A percentile compares a stretch with the other conserved stretches of the same genome.
Evolutionary conservation across 139 green algal species (phyloP).

Genomic region (Auxenochlorella protothecoides): DNA sequence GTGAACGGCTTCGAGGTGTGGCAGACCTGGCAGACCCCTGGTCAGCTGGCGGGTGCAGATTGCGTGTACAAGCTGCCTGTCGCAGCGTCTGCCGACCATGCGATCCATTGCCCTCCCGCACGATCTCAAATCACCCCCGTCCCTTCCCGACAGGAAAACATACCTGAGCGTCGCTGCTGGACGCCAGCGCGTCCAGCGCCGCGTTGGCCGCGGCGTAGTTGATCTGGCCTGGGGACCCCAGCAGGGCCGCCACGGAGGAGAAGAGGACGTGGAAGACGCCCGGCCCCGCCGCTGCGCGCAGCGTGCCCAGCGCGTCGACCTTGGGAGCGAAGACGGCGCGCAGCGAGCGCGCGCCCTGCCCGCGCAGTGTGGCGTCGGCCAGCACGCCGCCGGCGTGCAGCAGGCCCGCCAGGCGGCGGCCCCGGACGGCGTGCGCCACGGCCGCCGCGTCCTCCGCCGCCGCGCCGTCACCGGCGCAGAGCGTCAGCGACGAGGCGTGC

Average conservation of each 20-base stretch:
- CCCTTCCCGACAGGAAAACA: not conserved
- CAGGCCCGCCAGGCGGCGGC: constrained; percentile 12
- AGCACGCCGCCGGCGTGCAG: constrained; percentile 67
- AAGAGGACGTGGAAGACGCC: constrained; percentile 48
- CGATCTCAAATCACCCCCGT: too few relatives aligned
- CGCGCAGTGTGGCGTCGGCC: constrained; percentile 49
- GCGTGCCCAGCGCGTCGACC: not conserved
- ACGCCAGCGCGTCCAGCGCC: constrained; percentile 39
- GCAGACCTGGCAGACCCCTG: too few relatives aligned
- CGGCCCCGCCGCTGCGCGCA: constrained; percentile 5
- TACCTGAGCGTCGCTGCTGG: constrained; percentile 10
- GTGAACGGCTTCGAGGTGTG: too few relatives aligned
- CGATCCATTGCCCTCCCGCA: too few relatives aligned
- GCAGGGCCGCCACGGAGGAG: constrained; percentile 62
- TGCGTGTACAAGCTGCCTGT: too few relatives aligned
- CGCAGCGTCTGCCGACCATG: too few relatives aligned
- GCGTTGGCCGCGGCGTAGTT: constrained; percentile 74
- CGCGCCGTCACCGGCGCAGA: constrained; percentile 20
- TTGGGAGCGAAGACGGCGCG: constrained; percentile 49
- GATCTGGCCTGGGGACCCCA: constrained; percentile 69
- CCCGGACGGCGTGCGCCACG: not conserved
- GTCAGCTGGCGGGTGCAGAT: too few relatives aligned
- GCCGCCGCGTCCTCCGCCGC: constrained; percentile 9
- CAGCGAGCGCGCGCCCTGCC: constrained; percentile 33
- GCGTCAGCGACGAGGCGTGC: constrained; percentile 12